Evolutionary conservation across 768 basidiomycete species (phyloP).

Genomic region (Hygrocybe coccinea): DNA sequence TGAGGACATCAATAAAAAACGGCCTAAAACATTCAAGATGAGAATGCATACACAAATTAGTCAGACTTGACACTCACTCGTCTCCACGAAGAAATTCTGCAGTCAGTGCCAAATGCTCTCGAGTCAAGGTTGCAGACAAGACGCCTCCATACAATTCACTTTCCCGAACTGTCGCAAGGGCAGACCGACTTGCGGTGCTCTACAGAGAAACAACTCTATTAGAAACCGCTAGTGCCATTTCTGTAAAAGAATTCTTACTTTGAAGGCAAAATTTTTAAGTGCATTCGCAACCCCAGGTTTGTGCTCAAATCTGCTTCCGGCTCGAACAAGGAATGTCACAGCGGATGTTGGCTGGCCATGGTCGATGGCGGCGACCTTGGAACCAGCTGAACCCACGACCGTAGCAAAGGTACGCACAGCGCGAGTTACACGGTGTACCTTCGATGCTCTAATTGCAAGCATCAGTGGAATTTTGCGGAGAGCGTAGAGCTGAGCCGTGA

Average conservation of each 20-base stretch:
- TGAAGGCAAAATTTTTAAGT: constrained; percentile 98
- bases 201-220: constrained; percentile 28
- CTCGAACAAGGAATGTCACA: constrained; percentile 88
- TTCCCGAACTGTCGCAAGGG: constrained; percentile 86
- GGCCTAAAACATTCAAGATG: constrained; percentile 41
- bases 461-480: constrained; percentile 29
- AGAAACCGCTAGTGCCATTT: not conserved
- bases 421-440: constrained; percentile 51
- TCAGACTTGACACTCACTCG: constrained; percentile 61
- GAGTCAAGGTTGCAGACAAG: constrained; percentile 73
- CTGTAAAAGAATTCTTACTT: constrained; percentile 51
- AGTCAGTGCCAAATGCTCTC: constrained; percentile 89
- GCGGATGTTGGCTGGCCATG: constrained; percentile 77
- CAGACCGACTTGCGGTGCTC: constrained; percentile 83
- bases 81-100: constrained; percentile 94
- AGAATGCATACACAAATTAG: not conserved
- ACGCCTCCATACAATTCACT: constrained; percentile 92
- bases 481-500: not conserved
- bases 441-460: constrained; percentile 59
- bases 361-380: constrained; percentile 85
- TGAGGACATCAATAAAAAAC: constrained; percentile 86
- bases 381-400: constrained; percentile 69
- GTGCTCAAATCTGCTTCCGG: constrained; percentile 83
- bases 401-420: constrained; percentile 75
- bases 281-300: constrained; percentile 89